A percentile compares a stretch with the other conserved stretches of the same genome.
Conservation (phyloP, 2,329 filamentous ascomycete genomes). For the Talaromyces sp. region DNA sequence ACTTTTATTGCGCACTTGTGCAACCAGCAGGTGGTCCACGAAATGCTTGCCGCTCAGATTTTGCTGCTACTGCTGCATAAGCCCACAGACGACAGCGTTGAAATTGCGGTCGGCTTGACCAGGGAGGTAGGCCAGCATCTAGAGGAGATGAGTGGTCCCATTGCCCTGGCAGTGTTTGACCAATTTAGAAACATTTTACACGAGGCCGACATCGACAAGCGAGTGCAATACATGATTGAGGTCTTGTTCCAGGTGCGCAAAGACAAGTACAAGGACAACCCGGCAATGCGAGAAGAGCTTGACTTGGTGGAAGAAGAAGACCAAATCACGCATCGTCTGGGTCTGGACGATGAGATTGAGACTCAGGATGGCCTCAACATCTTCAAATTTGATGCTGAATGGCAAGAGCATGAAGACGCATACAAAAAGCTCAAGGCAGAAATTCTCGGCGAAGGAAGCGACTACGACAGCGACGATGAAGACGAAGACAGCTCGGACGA, state of each 20-base stretch:
- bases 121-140: constrained; percentile 89
- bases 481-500: constrained; percentile 58
- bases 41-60: constrained; percentile 89
- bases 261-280: constrained; percentile 94
- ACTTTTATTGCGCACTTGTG: constrained; percentile 93
- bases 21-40: constrained; percentile 93
- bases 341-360: constrained; percentile 76
- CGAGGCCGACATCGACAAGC: constrained; percentile 94
- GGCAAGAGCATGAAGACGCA: constrained; percentile 82
- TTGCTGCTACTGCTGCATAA: constrained; percentile 87
- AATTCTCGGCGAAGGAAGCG: constrained; percentile 89
- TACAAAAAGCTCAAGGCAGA: constrained; percentile 89
- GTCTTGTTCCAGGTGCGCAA: constrained; percentile 95
- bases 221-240: constrained; percentile 99
- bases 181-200: constrained; percentile 93
- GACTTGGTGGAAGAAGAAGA: constrained; percentile 97
- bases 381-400: constrained; percentile 89
- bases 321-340: constrained; percentile 84
- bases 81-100: constrained; percentile 93
- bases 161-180: constrained; percentile 86
- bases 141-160: constrained; percentile 88
- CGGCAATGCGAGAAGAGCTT: constrained; percentile 81
- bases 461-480: constrained; percentile 65
- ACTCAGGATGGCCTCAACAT: constrained; percentile 86
- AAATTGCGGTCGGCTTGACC: constrained; percentile 91